Percentiles rank a stretch among this genome's conserved stretches.
These are phyloP conservation scores for Manihot esculenta DNA, from an alignment of 441 rosid genomes.

Conservation along the genomic window DNA sequence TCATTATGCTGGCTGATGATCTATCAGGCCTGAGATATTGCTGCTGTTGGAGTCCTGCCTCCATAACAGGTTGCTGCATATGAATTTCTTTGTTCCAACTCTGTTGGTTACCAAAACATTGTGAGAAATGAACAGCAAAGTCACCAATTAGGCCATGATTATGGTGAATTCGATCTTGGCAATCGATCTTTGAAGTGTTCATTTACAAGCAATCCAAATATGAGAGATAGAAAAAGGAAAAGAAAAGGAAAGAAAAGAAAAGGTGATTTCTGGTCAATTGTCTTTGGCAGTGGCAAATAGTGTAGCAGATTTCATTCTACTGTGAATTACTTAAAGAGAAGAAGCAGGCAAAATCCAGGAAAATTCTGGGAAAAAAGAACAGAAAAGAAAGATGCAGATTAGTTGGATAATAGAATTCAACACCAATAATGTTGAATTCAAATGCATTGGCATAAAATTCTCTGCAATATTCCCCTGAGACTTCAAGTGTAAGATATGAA, in stretches of 20 bases:
- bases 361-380: conserved; percentile 15
- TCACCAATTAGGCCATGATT: conserved; percentile 29
- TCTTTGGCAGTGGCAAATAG: conserved; percentile 21
- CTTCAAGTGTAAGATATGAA: conserved; percentile 55
- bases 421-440: conserved; percentile 30
- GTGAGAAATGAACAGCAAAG: conserved; percentile 30
- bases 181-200: conserved; percentile 40
- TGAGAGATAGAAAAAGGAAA: background rate
- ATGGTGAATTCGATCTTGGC: conserved; percentile 28
- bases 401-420: conserved; percentile 20
- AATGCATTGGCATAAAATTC: conserved; percentile 24
- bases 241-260: background rate
- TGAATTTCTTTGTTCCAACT: conserved; percentile 28
- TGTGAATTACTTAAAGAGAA: conserved; percentile 9
- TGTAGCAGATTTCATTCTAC: conserved; percentile 20
- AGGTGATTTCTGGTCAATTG: background rate
- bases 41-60: conserved; percentile 17
- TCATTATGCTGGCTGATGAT: conserved; percentile 47
- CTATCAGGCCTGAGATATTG: conserved; percentile 31
- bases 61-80: conserved; percentile 15
- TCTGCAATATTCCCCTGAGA: conserved; percentile 42
- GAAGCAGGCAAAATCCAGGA: too few species aligned
- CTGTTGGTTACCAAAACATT: conserved; percentile 28
- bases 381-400: conserved; percentile 27
- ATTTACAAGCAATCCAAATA: conserved; percentile 24